Evolutionary conservation across 352 stramenopile genomes (phyloP).

Genomic region (Phytophthora idaei): DNA sequence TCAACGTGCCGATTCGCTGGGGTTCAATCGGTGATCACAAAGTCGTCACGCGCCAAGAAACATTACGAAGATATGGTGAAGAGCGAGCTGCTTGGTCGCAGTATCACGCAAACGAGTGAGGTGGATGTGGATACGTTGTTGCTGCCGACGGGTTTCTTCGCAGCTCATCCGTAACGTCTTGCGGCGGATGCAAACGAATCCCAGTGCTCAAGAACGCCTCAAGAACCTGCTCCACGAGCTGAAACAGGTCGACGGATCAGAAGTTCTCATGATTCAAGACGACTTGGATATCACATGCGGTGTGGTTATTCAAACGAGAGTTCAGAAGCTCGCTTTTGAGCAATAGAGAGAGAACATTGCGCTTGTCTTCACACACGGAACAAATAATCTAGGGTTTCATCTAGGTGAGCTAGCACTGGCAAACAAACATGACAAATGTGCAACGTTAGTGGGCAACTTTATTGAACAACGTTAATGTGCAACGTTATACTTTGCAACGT

Average conservation of each 20-base stretch:
- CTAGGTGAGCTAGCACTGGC: not conserved
- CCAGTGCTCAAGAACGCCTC: not conserved
- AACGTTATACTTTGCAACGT: not conserved
- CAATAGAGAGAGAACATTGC: not conserved
- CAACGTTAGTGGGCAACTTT: not conserved
- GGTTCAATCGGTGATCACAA: too few relatives aligned
- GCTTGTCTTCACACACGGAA: not conserved
- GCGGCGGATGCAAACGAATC: not conserved
- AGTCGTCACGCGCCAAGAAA: too few relatives aligned
- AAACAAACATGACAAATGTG: too few relatives aligned
- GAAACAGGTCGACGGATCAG: slow-evolving; percentile 1
- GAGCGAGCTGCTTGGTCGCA: too few relatives aligned
- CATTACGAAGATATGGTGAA: too few relatives aligned
- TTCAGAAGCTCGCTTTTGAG: not conserved
- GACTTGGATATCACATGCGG: slow-evolving; percentile 9
- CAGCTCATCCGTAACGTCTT: slow-evolving; percentile 11
- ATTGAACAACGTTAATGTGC: not conserved
- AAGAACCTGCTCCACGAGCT: slow-evolving; percentile 10
- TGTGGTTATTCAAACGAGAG: not conserved
- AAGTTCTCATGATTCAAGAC: slow-evolving; percentile 15
- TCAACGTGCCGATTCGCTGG: too few relatives aligned
- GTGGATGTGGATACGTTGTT: not conserved
- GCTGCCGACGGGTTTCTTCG: not conserved
- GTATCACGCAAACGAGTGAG: not conserved
- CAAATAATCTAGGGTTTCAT: not conserved